Evolutionary conservation across 768 basidiomycete species (phyloP), one percentile per base, ranked within the genome.

Genomic region (Trametes gibbosa): DNA sequence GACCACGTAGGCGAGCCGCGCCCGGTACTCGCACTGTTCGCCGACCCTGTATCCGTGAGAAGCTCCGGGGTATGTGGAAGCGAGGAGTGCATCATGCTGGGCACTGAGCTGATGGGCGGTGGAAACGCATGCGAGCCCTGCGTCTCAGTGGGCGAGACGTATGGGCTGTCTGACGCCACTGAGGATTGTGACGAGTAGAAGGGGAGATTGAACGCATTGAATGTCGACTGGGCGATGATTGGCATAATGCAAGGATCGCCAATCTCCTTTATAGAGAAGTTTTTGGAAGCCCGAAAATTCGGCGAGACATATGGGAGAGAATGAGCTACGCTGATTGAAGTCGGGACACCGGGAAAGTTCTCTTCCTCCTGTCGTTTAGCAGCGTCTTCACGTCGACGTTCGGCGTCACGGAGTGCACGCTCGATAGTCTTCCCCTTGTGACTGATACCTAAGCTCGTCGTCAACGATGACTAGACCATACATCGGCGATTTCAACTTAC

Each of bases 231-330:
- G 4, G 64, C 43, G 8, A 60, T 47, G 42, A 62, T 29, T 3
- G 64, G 64, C 60, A 62, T 56, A 2, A 32, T 6, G 53, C 54
- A 56, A 5, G 48, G 13, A 46, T 27, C n/a, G 14, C 41, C 19
- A 37, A 8, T 48, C 21, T 13, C 24, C 25, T 16, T 6, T 7
- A 21, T 12, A 2, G 48, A 25, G 25, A 23, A 23, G 1, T 21
- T 24, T 3, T 14, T 41, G 37, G 39, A 27, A 21, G 50, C 7
- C 21, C 8, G 35, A 2, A 12, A 3, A 13, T 14, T 25, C 4
- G 35, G 10, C 14, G 43, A 40, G 2, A 35, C 24, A 8, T 12
- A 5, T 8, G 19, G 8, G n/a, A 10, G 27, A 19, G 19, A 23
- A 7, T 13, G 1, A 12, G 37, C 2, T 2, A 19, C 19, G 13